A percentile compares a stretch with the other conserved stretches of the same genome.
Evolutionary conservation across 2,329 filamentous ascomycete genomes (phyloP).

Genomic region (Neocatenulostroma microsporum): DNA sequence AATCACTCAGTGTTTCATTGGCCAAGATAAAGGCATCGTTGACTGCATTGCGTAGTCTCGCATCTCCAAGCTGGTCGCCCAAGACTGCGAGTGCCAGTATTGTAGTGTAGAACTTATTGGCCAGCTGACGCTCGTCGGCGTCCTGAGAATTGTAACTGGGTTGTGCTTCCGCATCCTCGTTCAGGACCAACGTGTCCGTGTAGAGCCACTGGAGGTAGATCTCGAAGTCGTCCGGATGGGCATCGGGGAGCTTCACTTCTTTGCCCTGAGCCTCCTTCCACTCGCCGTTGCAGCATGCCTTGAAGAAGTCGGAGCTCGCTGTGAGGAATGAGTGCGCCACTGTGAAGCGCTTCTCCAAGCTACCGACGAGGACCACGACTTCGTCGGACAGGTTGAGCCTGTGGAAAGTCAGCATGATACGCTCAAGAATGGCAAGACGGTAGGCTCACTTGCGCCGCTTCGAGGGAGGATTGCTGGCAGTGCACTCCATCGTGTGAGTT

Average conservation of each 20-base stretch:
- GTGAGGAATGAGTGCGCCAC: conserved; percentile 1
- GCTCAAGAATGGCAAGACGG: no score
- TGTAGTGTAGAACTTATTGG: no score
- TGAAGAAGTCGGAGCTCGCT: conserved; percentile 10
- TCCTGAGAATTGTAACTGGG: not conserved
- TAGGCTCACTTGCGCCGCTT: no score
- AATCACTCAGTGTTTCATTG: no score
- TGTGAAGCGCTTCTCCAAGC: conserved; percentile 1
- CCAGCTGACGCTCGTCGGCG: no score
- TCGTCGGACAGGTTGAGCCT: conserved; percentile 1
- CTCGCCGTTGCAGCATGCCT: conserved; percentile 4
- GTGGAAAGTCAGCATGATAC: no score
- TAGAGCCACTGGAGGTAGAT: conserved; percentile 15
- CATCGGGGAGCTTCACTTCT: conserved; percentile 6
- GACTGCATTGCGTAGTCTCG: not conserved
- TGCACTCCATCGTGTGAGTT: no score
- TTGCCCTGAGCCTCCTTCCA: conserved; percentile 11
- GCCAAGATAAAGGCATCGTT: not conserved
- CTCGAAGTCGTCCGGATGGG: conserved; percentile 6
- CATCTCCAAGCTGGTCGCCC: not conserved
- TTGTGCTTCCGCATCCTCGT: no score
- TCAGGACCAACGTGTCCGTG: conserved; percentile 5
- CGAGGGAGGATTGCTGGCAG: no score
- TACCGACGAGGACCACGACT: conserved; percentile 2
- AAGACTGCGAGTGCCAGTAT: no score